Evolutionary conservation across 768 basidiomycete species (phyloP).

Genomic region (Termitomyces sp.): DNA sequence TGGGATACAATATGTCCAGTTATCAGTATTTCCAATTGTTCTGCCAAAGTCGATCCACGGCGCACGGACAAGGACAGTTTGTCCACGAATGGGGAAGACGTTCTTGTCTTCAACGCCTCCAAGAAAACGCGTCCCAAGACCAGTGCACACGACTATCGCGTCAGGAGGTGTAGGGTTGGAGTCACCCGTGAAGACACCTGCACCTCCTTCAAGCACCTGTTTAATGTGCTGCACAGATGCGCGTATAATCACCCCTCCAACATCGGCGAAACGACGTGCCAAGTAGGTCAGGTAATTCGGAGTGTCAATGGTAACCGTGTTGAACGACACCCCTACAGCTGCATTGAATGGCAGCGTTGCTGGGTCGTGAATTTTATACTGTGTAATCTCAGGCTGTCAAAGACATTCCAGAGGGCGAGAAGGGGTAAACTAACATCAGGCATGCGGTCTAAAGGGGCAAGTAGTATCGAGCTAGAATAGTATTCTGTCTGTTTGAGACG

Average conservation of each 20-base stretch:
- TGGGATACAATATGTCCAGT: conserved; percentile 62
- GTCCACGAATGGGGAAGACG: conserved; percentile 77
- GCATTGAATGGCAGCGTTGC: conserved; percentile 28
- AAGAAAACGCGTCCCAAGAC: conserved; percentile 68
- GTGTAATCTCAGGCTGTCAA: not conserved
- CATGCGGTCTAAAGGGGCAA: conserved; percentile 43
- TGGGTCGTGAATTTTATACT: conserved; percentile 32
- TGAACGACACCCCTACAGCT: conserved; percentile 48
- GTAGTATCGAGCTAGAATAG: conserved; percentile 33
- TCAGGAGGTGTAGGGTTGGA: conserved; percentile 27
- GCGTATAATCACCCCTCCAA: conserved; percentile 59
- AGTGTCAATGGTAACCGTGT: conserved; percentile 65
- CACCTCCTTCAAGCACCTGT: conserved; percentile 63
- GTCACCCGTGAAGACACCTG: conserved; percentile 24
- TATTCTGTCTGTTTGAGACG: conserved; percentile 61
- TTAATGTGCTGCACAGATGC: conserved; percentile 61
- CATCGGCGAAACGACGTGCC: conserved; percentile 50
- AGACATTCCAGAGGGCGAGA: not conserved
- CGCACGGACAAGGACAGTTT: conserved; percentile 72
- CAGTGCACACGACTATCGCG: conserved; percentile 66
- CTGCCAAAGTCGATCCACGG: conserved; percentile 58
- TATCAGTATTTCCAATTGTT: conserved; percentile 34
- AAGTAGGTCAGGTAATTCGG: conserved; percentile 71
- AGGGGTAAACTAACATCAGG: conserved; percentile 36
- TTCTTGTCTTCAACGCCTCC: conserved; percentile 77